Evolutionary conservation across 768 basidiomycete genomes (phyloP).

Genomic region (Pisolithus tinctorius): DNA sequence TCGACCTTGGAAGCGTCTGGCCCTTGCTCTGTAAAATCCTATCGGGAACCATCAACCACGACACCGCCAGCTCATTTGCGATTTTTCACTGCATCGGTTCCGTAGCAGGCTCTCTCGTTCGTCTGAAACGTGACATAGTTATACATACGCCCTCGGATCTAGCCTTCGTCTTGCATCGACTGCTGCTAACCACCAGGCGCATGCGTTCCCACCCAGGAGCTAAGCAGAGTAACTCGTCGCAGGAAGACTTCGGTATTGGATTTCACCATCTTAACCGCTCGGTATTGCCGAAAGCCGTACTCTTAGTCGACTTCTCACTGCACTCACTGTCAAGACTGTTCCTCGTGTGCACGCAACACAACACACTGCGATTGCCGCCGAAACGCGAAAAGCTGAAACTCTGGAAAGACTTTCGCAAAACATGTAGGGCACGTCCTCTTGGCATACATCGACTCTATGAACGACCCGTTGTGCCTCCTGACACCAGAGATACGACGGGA

Average conservation of each 20-base stretch:
- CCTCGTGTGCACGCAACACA: constrained; percentile 35
- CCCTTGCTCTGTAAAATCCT: constrained; percentile 49
- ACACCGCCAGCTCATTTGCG: constrained; percentile 36
- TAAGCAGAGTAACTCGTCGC: constrained; percentile 60
- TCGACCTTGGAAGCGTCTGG: constrained; percentile 59
- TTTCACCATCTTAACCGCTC: constrained; percentile 47
- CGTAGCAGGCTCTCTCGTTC: constrained; percentile 56
- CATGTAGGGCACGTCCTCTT: constrained; percentile 75
- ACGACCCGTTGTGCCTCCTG: constrained; percentile 66
- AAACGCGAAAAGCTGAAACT: constrained; percentile 62
- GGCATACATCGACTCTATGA: constrained; percentile 72
- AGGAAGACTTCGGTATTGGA: constrained; percentile 61
- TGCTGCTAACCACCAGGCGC: constrained; percentile 49
- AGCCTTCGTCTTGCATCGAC: constrained; percentile 50
- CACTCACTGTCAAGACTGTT: constrained; percentile 61
- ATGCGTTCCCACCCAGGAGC: constrained; percentile 66
- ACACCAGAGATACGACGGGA: constrained; percentile 55
- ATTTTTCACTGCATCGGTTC: constrained; percentile 56
- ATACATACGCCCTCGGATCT: constrained; percentile 67
- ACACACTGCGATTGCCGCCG: constrained; percentile 16
- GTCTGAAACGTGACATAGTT: constrained; percentile 76
- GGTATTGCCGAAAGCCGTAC: constrained; percentile 53
- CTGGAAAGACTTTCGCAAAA: constrained; percentile 76
- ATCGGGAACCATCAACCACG: constrained; percentile 47
- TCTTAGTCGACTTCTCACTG: constrained; percentile 64